Base-by-base conservation (phyloP, 2,329 filamentous ascomycete genomes). In the Diplodia seriata region DNA sequence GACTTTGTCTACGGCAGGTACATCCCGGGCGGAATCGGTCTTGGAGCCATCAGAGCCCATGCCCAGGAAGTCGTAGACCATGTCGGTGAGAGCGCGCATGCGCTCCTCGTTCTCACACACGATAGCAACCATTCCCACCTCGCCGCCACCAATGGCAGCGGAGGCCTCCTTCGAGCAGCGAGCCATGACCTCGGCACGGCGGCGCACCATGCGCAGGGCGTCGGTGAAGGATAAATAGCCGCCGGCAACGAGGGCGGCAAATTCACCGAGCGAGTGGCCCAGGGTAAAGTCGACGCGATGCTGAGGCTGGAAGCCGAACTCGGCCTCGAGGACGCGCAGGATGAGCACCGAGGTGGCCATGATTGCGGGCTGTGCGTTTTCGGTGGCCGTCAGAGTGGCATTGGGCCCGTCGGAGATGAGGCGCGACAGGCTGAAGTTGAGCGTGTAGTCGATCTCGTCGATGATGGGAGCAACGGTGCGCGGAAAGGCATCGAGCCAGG, bases 301-400 rank as follows among this genome's bases (percentile, higher is more conserved):
- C 9, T 83, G 80, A 7, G 89, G 86, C 68, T 87, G 84, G 81
- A 97, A 97, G 50, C 86, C 88, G 76, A 94, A 97, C 72, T 97
- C 92, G 70, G 87, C 83, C 81, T 97, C 93, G 70, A 98, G 85
- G 69, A 97, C 89, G 67, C 92, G 90, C 66, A 97, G 85, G 75
- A 97, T 96, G 69, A 97, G 86, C 75, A 97, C 89, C 33, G 92
- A 96, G 4, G 93, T 95, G 15, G 93, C 92, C 93, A 98, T 97
- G 79, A 97, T 97, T 73, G 94, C 94, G 1, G 94, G 94, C 79
- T 98, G 94, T 4, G 94, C 91, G 76, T 97, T 94, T 71, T 91
- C 88, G 4, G 94, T 97, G 68, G 88, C 86, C 50, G 92, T 96
- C 67, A 98, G 87, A 63, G 85, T 81, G 67, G 87, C 88, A 73